Percentiles rank a stretch among this genome's conserved stretches.
phyloP scores from a whole-genome alignment of 202 grass and related monocot species.

The Brachypodium distachyon region DNA sequence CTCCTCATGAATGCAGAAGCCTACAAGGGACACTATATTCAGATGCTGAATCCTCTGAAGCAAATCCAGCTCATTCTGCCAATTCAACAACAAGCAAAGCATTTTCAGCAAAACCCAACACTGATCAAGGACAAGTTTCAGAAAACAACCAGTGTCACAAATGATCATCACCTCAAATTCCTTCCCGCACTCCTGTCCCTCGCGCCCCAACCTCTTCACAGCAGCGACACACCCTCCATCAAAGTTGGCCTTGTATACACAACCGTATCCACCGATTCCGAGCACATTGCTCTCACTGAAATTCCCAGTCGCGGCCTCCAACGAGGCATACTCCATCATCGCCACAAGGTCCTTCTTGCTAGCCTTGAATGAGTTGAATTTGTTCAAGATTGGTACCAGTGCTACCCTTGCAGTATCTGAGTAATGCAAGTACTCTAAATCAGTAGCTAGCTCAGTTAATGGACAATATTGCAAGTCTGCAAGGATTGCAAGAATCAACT shows the following conservation, averaged over 20 bases:
- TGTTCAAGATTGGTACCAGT: slow-evolving; percentile 64
- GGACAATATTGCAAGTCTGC: neutral
- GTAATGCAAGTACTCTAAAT: neutral
- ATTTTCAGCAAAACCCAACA: neutral
- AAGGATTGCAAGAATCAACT: neutral
- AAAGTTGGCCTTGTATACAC: slow-evolving; percentile 78
- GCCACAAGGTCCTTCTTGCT: slow-evolving; percentile 52
- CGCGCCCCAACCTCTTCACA: slow-evolving; percentile 62
- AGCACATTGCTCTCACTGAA: slow-evolving; percentile 80
- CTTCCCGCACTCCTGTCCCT: slow-evolving; percentile 38
- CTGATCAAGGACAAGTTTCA: neutral
- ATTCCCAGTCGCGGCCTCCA: slow-evolving; percentile 62
- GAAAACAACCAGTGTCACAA: neutral
- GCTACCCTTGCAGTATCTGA: slow-evolving; percentile 57
- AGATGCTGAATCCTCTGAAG: slow-evolving; percentile 80
- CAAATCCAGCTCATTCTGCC: slow-evolving; percentile 82
- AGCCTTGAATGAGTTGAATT: slow-evolving; percentile 69
- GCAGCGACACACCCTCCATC: slow-evolving; percentile 52
- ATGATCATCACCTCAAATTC: slow-evolving; percentile 74
- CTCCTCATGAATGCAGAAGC: slow-evolving; percentile 73
- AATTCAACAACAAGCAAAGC: slow-evolving; percentile 1
- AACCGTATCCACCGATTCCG: slow-evolving; percentile 73
- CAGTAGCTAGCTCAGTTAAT: slow-evolving; percentile 11
- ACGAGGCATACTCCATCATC: slow-evolving; percentile 53
- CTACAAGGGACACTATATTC: slow-evolving; percentile 76